These are phyloP conservation scores for Apiospora malaysiana DNA, from an alignment of 2,329 filamentous ascomycete genomes.

Conservation along the genomic window DNA sequence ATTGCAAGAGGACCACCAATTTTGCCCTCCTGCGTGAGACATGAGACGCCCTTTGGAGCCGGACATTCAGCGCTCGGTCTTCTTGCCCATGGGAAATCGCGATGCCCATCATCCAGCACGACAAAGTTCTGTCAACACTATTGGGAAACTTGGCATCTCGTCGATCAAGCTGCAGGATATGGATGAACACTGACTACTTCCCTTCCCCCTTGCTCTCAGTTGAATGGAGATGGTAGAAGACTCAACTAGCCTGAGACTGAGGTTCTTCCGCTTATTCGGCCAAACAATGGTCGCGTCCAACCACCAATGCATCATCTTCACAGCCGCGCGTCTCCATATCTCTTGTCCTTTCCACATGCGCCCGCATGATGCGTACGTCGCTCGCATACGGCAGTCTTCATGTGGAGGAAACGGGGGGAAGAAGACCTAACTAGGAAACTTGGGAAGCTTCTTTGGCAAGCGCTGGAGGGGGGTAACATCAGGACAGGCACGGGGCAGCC, in stretches of 20 bases:
- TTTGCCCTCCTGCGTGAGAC: neutral
- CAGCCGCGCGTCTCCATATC: constrained; percentile 9
- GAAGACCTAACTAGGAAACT: neutral
- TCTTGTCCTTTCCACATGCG: neutral
- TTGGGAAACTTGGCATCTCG: neutral
- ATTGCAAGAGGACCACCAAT: neutral
- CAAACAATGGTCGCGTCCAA: constrained; percentile 7
- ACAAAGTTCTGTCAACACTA: neutral
- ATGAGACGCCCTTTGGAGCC: neutral
- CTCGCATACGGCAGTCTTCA: neutral
- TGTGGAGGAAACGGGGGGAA: neutral
- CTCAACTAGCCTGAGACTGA: neutral
- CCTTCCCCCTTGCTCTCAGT: neutral
- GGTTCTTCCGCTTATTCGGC: constrained; percentile 5
- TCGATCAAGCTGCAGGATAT: neutral
- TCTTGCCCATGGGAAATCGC: neutral
- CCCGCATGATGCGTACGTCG: neutral
- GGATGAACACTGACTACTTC: neutral
- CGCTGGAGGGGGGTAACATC: neutral
- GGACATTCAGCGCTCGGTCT: neutral
- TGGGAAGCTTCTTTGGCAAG: neutral
- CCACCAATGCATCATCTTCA: neutral
- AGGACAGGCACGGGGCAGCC: constrained; percentile 8
- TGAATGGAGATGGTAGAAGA: neutral
- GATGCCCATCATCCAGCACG: neutral